A percentile compares a stretch with the other conserved stretches of the same genome.
Evolutionary conservation across 306 rosid species (phyloP).

Genomic region (Ochetophila trinervis): DNA sequence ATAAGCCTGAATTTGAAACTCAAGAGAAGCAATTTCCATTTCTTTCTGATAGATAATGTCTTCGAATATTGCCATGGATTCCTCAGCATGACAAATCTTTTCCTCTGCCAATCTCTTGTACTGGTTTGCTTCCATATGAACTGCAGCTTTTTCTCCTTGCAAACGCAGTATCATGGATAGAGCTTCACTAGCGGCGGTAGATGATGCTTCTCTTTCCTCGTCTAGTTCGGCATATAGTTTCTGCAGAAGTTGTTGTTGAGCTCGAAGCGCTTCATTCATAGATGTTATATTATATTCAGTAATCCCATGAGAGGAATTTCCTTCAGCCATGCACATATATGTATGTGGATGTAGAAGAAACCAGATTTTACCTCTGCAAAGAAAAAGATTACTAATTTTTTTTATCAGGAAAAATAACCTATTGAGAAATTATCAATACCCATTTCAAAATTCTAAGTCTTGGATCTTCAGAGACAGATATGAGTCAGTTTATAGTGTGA

Average conservation of each 20-base stretch:
- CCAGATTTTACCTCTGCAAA: slow-evolving; percentile 31
- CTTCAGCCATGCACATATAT: slow-evolving; percentile 41
- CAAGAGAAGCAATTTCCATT: slow-evolving; percentile 79
- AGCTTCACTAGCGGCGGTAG: slow-evolving; percentile 84
- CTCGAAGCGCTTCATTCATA: slow-evolving; percentile 65
- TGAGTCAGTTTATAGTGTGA: not conserved
- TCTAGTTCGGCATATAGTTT: slow-evolving; percentile 71
- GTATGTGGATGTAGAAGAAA: slow-evolving; percentile 22
- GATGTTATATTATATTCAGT: slow-evolving; percentile 54
- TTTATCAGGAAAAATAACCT: slow-evolving; percentile 4
- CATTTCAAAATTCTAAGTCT: not conserved
- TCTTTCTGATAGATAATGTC: slow-evolving; percentile 77
- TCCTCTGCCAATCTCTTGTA: slow-evolving; percentile 94
- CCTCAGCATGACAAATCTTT: slow-evolving; percentile 78
- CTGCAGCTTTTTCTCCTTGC: slow-evolving; percentile 93
- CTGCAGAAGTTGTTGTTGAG: slow-evolving; percentile 79
- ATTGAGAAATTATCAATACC: not conserved
- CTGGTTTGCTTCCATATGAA: slow-evolving; percentile 89
- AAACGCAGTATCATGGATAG: slow-evolving; percentile 84
- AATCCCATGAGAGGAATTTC: slow-evolving; percentile 23
- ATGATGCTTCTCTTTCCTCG: slow-evolving; percentile 88
- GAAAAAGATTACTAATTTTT: not conserved
- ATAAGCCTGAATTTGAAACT: slow-evolving; percentile 69
- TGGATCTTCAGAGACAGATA: slow-evolving; percentile 6
- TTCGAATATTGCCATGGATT: slow-evolving; percentile 60